These are phyloP conservation scores for Tolypocladium paradoxum DNA, from an alignment of 2,329 filamentous ascomycete genomes.

Conservation along the genomic window DNA sequence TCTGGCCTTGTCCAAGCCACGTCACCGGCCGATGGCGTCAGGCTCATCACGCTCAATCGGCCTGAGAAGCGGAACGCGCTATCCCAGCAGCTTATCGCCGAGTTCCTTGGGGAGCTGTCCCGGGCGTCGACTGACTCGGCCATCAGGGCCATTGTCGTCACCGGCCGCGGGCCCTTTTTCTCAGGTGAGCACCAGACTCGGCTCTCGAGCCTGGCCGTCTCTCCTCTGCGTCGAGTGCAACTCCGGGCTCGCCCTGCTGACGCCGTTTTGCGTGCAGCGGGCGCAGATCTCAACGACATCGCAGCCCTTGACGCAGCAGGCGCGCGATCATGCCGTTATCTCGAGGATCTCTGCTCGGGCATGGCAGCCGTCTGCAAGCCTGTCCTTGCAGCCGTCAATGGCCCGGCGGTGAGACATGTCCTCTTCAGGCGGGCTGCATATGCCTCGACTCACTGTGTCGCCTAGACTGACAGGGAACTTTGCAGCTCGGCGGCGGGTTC, in stretches of 20 bases:
- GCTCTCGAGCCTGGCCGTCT: too few species aligned
- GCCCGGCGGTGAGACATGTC: constrained; percentile 32
- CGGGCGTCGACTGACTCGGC: constrained; percentile 8
- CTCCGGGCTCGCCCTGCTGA: constrained; percentile 4
- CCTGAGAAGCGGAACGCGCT: constrained; percentile 49
- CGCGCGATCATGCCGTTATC: constrained; percentile 22
- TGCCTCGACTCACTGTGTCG: background rate
- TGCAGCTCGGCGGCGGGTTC: constrained; percentile 37
- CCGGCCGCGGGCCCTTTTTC: constrained; percentile 19
- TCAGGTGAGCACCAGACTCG: constrained; percentile 4
- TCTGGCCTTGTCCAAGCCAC: constrained; percentile 9
- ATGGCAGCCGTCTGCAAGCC: constrained; percentile 29
- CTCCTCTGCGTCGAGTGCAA: too few species aligned
- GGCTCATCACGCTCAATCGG: constrained; percentile 40
- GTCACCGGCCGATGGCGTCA: constrained; percentile 22
- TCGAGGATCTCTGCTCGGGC: constrained; percentile 29
- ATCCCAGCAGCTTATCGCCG: constrained; percentile 36
- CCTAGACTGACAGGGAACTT: background rate
- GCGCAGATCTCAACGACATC: constrained; percentile 25
- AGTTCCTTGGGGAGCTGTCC: constrained; percentile 24
- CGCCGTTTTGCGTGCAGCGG: constrained; percentile 13
- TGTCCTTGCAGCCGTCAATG: constrained; percentile 37
- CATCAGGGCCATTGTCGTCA: constrained; percentile 25
- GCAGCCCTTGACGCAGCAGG: constrained; percentile 19
- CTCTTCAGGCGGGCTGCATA: constrained; percentile 9